Percentiles rank a stretch among this genome's conserved stretches.
Evolutionary conservation across 2,329 filamentous ascomycete genomes (phyloP).

Genomic region (Fusarium sp.): DNA sequence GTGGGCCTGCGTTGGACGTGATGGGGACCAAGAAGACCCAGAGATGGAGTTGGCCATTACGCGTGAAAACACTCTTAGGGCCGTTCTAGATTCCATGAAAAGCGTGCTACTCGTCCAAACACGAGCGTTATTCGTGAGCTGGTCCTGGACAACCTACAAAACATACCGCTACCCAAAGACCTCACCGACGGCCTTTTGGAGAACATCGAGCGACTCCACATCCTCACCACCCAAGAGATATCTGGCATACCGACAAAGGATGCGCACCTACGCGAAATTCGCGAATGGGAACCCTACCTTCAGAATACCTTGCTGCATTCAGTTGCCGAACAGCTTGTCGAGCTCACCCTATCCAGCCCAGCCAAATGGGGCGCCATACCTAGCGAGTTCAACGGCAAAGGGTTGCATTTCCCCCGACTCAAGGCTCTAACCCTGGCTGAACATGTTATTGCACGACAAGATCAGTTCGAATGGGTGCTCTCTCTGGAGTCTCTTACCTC

Average conservation of each 20-base stretch:
- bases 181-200: slow-evolving; percentile 19
- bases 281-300: slow-evolving; percentile 37
- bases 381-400: slow-evolving; percentile 31
- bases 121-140: slow-evolving; percentile 24
- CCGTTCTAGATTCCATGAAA: not conserved
- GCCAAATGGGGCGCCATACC: slow-evolving; percentile 37
- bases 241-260: slow-evolving; percentile 6
- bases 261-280: slow-evolving; percentile 18
- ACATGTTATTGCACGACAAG: slow-evolving; percentile 27
- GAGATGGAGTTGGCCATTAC: not conserved
- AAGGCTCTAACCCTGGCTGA: slow-evolving; percentile 25
- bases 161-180: slow-evolving; percentile 14
- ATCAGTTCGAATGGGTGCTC: slow-evolving; percentile 44
- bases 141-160: slow-evolving; percentile 34
- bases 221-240: slow-evolving; percentile 6
- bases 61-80: not conserved
- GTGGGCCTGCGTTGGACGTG: not conserved
- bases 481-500: slow-evolving; percentile 8
- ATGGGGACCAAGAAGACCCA: not conserved
- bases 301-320: slow-evolving; percentile 19
- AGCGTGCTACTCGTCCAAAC: not conserved
- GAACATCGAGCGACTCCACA: slow-evolving; percentile 28
- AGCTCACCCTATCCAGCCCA: slow-evolving; percentile 31
- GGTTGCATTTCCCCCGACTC: slow-evolving; percentile 35
- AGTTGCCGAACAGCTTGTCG: slow-evolving; percentile 31